These are phyloP conservation scores for Wickerhamia fluorescens DNA, from an alignment of 805 yeast genomes.

Conservation along the genomic window DNA sequence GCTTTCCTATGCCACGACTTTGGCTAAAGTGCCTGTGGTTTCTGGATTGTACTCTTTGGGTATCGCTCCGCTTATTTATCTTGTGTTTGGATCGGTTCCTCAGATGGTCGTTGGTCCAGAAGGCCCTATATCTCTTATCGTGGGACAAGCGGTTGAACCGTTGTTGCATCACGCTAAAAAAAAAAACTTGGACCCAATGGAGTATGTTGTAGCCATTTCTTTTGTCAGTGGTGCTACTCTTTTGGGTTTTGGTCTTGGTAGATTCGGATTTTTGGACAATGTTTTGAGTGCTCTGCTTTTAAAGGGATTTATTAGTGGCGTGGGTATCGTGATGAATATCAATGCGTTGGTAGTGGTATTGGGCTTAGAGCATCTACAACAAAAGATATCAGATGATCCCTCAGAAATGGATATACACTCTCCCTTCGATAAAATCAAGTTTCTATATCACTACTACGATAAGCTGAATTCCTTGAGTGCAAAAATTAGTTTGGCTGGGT, in stretches of 20 bases:
- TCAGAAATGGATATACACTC: conserved; percentile 39
- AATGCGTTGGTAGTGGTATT: conserved; percentile 69
- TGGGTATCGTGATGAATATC: conserved; percentile 38
- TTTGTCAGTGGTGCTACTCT: conserved; percentile 69
- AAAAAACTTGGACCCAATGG: conserved; percentile 30
- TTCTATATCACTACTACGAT: conserved; percentile 42
- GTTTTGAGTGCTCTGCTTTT: conserved; percentile 33
- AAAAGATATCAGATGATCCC: conserved; percentile 30
- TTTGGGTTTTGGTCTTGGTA: conserved; percentile 53
- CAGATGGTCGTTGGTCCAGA: conserved; percentile 44
- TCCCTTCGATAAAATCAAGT: conserved; percentile 61
- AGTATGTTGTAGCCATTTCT: conserved; percentile 60
- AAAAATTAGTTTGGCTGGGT: conserved; percentile 47
- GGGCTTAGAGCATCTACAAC: conserved; percentile 48
- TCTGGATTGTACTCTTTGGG: conserved; percentile 35
- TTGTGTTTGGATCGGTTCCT: conserved; percentile 38
- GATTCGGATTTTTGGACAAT: conserved; percentile 31
- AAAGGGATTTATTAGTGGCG: conserved; percentile 39
- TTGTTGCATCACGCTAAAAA: conserved; percentile 27
- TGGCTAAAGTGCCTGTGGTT: conserved; percentile 37
- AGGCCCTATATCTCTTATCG: conserved; percentile 38
- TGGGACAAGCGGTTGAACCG: conserved; percentile 42
- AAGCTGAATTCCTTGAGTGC: conserved; percentile 55
- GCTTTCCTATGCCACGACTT: conserved; percentile 33
- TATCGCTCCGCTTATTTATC: conserved; percentile 32